phyloP scores from a whole-genome alignment of 2,329 filamentous ascomycete genomes.

The Diaporthe ilicicola region DNA sequence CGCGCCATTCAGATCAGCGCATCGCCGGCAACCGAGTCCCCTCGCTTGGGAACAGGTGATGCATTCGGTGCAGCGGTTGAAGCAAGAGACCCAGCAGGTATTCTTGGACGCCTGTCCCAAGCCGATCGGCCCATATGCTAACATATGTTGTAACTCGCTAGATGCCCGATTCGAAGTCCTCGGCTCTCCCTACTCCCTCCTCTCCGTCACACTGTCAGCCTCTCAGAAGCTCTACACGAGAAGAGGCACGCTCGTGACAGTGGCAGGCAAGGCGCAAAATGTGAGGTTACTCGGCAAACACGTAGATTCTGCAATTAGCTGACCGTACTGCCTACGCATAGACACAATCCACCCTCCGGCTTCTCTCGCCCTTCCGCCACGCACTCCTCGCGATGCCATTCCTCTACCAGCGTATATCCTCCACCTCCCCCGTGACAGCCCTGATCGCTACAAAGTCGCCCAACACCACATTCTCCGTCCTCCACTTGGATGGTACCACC shows the following conservation, averaged over 20 bases:
- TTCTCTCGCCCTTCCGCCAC: slow-evolving; percentile 85
- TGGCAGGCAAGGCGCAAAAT: slow-evolving; percentile 91
- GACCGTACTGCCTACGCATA: slow-evolving; percentile 46
- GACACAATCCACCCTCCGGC: slow-evolving; percentile 87
- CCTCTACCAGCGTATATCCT: slow-evolving; percentile 90
- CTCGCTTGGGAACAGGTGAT: slow-evolving; percentile 56
- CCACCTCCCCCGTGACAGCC: slow-evolving; percentile 86
- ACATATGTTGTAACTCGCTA: slow-evolving; percentile 49
- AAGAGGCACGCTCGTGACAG: slow-evolving; percentile 87
- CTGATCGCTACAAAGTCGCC: slow-evolving; percentile 89
- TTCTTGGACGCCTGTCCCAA: slow-evolving; percentile 25
- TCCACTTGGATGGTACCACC: slow-evolving; percentile 90
- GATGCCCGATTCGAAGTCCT: slow-evolving; percentile 96
- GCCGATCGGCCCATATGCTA: background rate
- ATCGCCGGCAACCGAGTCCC: slow-evolving; percentile 64
- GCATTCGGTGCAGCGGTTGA: slow-evolving; percentile 60
- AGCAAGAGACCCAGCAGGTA: slow-evolving; percentile 61
- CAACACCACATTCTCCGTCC: slow-evolving; percentile 84
- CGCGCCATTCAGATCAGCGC: slow-evolving; percentile 70
- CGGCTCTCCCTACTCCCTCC: slow-evolving; percentile 89
- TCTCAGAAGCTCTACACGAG: slow-evolving; percentile 94
- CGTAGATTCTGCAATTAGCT: background rate
- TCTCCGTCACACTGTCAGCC: slow-evolving; percentile 91
- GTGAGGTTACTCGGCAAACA: slow-evolving; percentile 54
- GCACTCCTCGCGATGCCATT: slow-evolving; percentile 88